phyloP scores from a whole-genome alignment of 495 filamentous ascomycete genomes.

The Hyaloscypha variabilis region DNA sequence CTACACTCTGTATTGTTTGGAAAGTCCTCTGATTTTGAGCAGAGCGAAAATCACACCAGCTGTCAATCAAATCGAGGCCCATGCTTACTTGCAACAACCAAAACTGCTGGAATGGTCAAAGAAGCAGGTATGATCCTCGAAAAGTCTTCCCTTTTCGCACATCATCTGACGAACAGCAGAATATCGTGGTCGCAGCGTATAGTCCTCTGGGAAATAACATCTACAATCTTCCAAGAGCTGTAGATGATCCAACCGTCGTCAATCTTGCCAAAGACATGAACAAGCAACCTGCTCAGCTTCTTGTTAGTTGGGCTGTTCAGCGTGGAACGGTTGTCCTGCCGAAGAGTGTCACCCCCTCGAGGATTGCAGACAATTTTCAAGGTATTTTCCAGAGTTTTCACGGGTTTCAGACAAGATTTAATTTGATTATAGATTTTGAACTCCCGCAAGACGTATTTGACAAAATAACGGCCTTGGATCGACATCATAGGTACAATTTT shows the following conservation, averaged over 20 bases:
- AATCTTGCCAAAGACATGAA: slow-evolving; percentile 47
- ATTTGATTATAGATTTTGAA: slow-evolving; percentile 49
- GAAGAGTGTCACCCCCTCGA: slow-evolving; percentile 59
- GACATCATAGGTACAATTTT: slow-evolving; percentile 52
- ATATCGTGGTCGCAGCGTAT: slow-evolving; percentile 60
- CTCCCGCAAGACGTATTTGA: slow-evolving; percentile 49
- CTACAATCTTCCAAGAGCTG: slow-evolving; percentile 44
- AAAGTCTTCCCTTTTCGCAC: neutral
- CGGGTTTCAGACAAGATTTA: too few species aligned
- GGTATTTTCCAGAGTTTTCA: slow-evolving; percentile 21
- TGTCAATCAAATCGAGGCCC: slow-evolving; percentile 65
- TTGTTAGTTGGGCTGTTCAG: slow-evolving; percentile 54
- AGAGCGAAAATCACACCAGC: slow-evolving; percentile 50
- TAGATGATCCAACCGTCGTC: slow-evolving; percentile 43
- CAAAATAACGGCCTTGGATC: slow-evolving; percentile 48
- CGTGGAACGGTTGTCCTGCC: slow-evolving; percentile 59
- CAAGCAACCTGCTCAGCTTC: slow-evolving; percentile 49
- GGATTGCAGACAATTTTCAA: slow-evolving; percentile 62
- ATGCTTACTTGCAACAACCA: slow-evolving; percentile 60
- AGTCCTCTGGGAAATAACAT: slow-evolving; percentile 64
- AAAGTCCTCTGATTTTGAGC: slow-evolving; percentile 40
- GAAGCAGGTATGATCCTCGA: slow-evolving; percentile 35
- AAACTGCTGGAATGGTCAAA: slow-evolving; percentile 49
- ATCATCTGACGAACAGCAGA: slow-evolving; percentile 8
- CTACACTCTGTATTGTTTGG: neutral